Evolutionary conservation across 305 asterid genomes (phyloP), one percentile per base, ranked within the genome.

Genomic region (Rubia tinctorum): DNA sequence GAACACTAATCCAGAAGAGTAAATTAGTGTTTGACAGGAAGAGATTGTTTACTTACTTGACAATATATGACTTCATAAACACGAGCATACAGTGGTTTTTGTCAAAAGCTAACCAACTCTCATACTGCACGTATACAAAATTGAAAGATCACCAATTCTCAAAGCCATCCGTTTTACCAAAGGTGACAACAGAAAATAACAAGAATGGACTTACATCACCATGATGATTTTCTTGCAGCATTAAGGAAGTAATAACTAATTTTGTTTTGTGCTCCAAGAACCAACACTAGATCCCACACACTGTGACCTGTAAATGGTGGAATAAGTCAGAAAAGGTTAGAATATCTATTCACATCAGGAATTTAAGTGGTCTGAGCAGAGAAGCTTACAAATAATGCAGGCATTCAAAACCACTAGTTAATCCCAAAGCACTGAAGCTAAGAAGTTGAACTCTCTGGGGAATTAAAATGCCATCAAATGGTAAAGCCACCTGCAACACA

Each of bases 341-440:
- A 34, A 69, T 9, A 69, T 74, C 71, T 56, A 10, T 42, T 22
- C 25, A 37, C 17, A 30, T 37, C 27, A 49, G 58, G n/a, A 22
- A 18, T 43, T 64, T 27, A 18, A 30, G 39, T 49, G 42, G 27
- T 9, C 30, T 34, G 42, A 1, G 18, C 18, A 22, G 20, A 47
- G 15, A 44, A 62, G 77, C 86, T 84, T 83, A 94, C 97, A 94
- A 73, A 75, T 90, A 94, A 80, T 94, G 99, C 86, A 94, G 71
- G 66, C 95, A 95, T 76, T 94, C 99, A 75, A 94, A 91, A 75
- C 99, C 97, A 47, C 92, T 77, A 77, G 96, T 90, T 5, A 93
- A 88, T 79, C 99, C 99, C 82, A 94, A 84, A 80, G 88, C 97
- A 37, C 84, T 76, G 78, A 91, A 84, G 71, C 99, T 97, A 43